These are phyloP conservation scores for Aristolochia fimbriata DNA, from an alignment of 164 flowering plant species.

Conservation along the genomic window DNA sequence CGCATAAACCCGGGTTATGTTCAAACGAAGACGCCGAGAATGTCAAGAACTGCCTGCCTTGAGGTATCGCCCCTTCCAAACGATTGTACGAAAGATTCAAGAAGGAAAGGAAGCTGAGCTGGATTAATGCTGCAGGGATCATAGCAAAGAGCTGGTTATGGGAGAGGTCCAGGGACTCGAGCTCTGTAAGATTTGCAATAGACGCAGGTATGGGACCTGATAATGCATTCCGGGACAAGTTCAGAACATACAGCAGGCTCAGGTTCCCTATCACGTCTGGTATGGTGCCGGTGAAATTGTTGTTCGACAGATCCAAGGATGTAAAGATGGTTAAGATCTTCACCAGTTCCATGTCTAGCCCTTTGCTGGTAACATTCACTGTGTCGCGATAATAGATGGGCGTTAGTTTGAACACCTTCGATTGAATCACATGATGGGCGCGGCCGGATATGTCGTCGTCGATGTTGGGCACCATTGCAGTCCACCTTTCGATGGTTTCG, in stretches of 20 bases:
- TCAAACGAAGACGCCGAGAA: slow-evolving; percentile 2
- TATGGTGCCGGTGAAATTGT: slow-evolving; percentile 3
- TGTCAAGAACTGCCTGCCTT: slow-evolving; percentile 8
- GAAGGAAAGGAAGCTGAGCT: slow-evolving; percentile 7
- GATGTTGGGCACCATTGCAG: slow-evolving; percentile 7
- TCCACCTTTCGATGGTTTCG: slow-evolving; percentile 22
- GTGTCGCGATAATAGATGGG: slow-evolving; percentile 1
- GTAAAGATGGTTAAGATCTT: slow-evolving; percentile 4
- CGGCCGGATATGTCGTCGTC: neutral
- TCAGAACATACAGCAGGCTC: neutral
- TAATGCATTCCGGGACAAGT: slow-evolving; percentile 6
- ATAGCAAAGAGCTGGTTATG: slow-evolving; percentile 3
- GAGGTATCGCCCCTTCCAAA: slow-evolving; percentile 12
- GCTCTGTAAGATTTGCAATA: neutral
- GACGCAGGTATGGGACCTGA: slow-evolving; percentile 5
- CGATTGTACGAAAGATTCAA: slow-evolving; percentile 11
- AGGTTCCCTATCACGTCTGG: slow-evolving; percentile 3
- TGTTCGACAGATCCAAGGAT: slow-evolving; percentile 7
- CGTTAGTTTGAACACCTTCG: neutral
- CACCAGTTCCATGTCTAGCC: neutral
- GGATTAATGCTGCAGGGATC: slow-evolving; percentile 8
- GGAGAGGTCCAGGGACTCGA: slow-evolving; percentile 13
- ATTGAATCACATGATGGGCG: neutral
- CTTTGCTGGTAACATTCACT: slow-evolving; percentile 2
- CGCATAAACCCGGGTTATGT: slow-evolving; percentile 12